Conservation (phyloP, 2,329 filamentous ascomycete species). For the Exophiala oligosperma region DNA sequence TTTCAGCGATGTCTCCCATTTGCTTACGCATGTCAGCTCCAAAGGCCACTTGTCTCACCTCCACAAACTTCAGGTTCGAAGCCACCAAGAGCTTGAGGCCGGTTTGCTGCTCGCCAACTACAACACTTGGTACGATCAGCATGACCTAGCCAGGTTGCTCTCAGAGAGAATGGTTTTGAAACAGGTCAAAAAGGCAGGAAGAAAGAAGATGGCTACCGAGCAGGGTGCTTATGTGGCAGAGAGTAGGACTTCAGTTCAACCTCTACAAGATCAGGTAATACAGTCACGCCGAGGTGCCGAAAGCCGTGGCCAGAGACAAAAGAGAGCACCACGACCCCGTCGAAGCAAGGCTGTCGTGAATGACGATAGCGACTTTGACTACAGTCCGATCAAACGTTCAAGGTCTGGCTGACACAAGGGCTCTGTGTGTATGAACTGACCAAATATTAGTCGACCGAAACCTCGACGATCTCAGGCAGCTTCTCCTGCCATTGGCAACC, state of each 20-base stretch:
- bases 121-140: slow-evolving; percentile 73
- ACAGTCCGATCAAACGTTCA: slow-evolving; percentile 19
- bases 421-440: background rate
- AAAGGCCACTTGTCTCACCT: slow-evolving; percentile 87
- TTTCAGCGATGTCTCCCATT: slow-evolving; percentile 88
- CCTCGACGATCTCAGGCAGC: slow-evolving; percentile 4
- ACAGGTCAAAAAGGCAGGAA: slow-evolving; percentile 61
- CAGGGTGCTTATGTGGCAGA: slow-evolving; percentile 12
- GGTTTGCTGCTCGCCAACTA: slow-evolving; percentile 65
- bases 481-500: slow-evolving; percentile 9
- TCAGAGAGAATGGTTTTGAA: slow-evolving; percentile 77
- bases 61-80: slow-evolving; percentile 76
- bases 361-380: slow-evolving; percentile 25
- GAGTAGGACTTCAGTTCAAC: background rate
- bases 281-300: slow-evolving; percentile 4
- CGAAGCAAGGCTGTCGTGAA: slow-evolving; percentile 8
- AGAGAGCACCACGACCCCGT: slow-evolving; percentile 7
- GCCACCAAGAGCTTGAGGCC: slow-evolving; percentile 67
- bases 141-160: slow-evolving; percentile 71
- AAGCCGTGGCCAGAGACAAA: slow-evolving; percentile 11
- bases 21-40: slow-evolving; percentile 88
- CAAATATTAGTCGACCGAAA: slow-evolving; percentile 7
- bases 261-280: slow-evolving; percentile 7
- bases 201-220: slow-evolving; percentile 11
- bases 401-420: slow-evolving; percentile 8